Evolutionary conservation across 192 early-diverging fungal genomes (phyloP).

Genomic region (Podila epicladia): DNA sequence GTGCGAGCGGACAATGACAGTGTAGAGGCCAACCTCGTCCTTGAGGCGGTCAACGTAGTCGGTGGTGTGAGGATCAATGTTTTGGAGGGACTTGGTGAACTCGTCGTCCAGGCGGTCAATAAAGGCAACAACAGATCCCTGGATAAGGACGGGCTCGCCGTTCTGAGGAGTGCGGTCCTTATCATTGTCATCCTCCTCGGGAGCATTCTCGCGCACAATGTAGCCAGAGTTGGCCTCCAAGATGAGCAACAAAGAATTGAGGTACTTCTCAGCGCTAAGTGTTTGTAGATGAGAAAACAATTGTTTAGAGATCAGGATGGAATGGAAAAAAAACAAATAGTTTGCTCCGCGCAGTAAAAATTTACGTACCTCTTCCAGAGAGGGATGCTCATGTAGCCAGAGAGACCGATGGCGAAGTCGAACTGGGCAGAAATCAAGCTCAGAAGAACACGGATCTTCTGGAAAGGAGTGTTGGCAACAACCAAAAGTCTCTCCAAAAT

Average conservation of each 20-base stretch:
- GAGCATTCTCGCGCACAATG: constrained; percentile 73
- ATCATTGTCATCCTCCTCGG: constrained; percentile 72
- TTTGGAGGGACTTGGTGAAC: constrained; percentile 94
- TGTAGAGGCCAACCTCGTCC: constrained; percentile 90
- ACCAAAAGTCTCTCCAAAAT: constrained; percentile 72
- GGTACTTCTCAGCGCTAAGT: constrained; percentile 62
- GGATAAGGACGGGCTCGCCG: constrained; percentile 69
- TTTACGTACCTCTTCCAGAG: constrained; percentile 77
- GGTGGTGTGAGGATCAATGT: constrained; percentile 96
- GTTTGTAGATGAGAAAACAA: neutral
- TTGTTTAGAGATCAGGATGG: neutral
- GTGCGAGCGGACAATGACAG: constrained; percentile 87
- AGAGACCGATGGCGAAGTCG: constrained; percentile 75
- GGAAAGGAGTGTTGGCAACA: constrained; percentile 74
- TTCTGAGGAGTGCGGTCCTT: constrained; percentile 64
- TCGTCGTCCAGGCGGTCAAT: constrained; percentile 98
- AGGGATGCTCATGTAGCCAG: constrained; percentile 78
- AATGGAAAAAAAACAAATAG: too few relatives aligned
- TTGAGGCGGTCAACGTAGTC: constrained; percentile 96
- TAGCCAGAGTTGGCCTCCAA: constrained; percentile 82
- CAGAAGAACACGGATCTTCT: constrained; percentile 86
- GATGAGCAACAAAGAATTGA: constrained; percentile 81
- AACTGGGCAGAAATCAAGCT: constrained; percentile 90
- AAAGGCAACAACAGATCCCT: constrained; percentile 86
- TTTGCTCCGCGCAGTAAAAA: neutral